phyloP scores from a whole-genome alignment of 805 yeast species.

The Starmerella apis region DNA sequence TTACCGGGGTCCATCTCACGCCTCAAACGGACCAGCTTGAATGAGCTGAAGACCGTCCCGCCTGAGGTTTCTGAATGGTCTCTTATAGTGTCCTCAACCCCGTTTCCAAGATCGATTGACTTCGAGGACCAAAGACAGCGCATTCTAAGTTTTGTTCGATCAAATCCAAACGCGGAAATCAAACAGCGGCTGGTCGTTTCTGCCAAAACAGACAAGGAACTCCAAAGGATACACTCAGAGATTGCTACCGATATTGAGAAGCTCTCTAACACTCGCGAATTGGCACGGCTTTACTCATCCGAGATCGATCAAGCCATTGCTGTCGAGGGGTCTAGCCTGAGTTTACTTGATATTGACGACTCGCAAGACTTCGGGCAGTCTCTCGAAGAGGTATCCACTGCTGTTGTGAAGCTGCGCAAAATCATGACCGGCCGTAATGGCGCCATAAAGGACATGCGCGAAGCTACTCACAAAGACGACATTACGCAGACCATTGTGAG shows the following conservation, averaged over 20 bases:
- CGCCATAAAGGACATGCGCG: conserved; percentile 55
- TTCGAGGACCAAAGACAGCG: conserved; percentile 27
- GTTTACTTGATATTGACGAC: conserved; percentile 15
- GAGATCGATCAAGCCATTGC: conserved; percentile 4
- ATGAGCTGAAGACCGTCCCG: conserved; percentile 26
- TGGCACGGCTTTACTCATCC: conserved; percentile 6
- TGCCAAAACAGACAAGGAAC: conserved; percentile 43
- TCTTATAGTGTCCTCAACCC: conserved; percentile 21
- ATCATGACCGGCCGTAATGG: conserved; percentile 54
- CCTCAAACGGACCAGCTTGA: conserved; percentile 5
- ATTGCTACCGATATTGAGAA: conserved; percentile 38
- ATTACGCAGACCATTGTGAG: conserved; percentile 64
- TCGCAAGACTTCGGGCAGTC: conserved; percentile 4
- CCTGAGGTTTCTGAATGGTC: conserved; percentile 37
- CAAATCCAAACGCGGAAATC: conserved; percentile 19
- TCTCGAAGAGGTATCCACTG: conserved; percentile 45
- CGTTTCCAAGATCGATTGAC: conserved; percentile 9
- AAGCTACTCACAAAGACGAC: conserved; percentile 64
- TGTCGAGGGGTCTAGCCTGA: conserved; percentile 5
- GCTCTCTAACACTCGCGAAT: conserved; percentile 37
- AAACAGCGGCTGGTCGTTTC: conserved; percentile 34
- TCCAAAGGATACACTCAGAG: conserved; percentile 42
- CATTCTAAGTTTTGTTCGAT: conserved; percentile 27
- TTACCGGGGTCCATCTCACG: conserved; percentile 42
- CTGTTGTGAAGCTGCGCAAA: conserved; percentile 49